Conservation (phyloP, 306 rosid genomes). For the Alnus glutinosa region DNA sequence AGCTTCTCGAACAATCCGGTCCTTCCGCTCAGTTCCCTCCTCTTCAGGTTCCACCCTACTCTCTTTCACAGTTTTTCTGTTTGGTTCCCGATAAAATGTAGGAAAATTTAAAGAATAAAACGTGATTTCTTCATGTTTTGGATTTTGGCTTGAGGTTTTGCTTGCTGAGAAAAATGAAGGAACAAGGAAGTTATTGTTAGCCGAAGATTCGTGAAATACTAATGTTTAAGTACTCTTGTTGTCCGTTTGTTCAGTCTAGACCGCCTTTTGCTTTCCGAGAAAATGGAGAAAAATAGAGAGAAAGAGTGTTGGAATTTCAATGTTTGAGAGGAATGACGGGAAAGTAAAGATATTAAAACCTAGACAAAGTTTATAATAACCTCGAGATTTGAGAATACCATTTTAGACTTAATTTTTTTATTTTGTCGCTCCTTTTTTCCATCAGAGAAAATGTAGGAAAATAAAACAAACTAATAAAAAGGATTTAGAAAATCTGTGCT, state of each 20-base stretch:
- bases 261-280: slow-evolving; percentile 18
- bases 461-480: background rate
- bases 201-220: background rate
- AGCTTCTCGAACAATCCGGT: slow-evolving; percentile 98
- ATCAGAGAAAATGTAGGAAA: background rate
- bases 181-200: background rate
- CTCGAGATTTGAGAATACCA: background rate
- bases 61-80: background rate
- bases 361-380: background rate
- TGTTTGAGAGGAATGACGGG: background rate
- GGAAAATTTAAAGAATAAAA: background rate
- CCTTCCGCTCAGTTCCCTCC: slow-evolving; percentile 99
- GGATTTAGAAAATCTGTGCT: too few species aligned
- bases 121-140: background rate
- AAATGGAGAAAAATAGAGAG: background rate
- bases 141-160: background rate
- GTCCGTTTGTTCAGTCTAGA: background rate
- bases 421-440: background rate
- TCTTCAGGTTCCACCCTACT: slow-evolving; percentile 62
- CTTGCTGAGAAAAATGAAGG: background rate
- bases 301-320: background rate
- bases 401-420: background rate
- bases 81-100: slow-evolving; percentile 16
- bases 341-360: background rate
- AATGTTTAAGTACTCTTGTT: background rate